Percentiles rank a stretch among this genome's conserved stretches.
phyloP scores from a whole-genome alignment of 345 rosid species.

The Lepidium sativum region DNA sequence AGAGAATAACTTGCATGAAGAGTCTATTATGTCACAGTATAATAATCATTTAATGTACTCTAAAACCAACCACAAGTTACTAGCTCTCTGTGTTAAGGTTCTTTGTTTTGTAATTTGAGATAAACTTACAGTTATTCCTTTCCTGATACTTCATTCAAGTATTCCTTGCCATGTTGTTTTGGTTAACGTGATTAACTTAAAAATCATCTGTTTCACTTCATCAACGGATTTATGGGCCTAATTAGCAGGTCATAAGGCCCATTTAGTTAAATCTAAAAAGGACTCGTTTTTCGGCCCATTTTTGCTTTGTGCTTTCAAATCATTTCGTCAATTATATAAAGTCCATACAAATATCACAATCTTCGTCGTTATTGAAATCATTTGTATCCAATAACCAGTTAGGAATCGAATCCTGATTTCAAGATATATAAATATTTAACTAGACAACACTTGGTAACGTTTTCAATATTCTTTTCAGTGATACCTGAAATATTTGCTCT shows the following conservation, averaged over 20 bases:
- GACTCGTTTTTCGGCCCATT: neutral
- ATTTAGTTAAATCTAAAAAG: neutral
- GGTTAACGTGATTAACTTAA: too few species aligned
- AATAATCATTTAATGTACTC: neutral
- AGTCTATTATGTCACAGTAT: neutral
- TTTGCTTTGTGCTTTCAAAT: neutral
- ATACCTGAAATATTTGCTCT: neutral
- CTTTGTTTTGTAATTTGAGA: slow-evolving; percentile 17
- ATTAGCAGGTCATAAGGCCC: neutral
- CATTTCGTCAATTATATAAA: too few species aligned
- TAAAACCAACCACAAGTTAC: neutral
- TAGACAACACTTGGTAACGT: neutral
- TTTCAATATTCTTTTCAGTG: neutral
- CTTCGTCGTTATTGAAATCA: neutral
- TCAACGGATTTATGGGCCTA: neutral
- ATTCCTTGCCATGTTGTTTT: slow-evolving; percentile 1
- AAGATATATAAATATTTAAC: neutral
- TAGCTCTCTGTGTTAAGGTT: neutral
- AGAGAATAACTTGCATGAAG: slow-evolving; percentile 22
- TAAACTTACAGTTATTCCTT: slow-evolving; percentile 16
- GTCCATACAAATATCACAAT: neutral
- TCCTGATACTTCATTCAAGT: slow-evolving; percentile 19
- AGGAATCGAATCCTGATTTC: neutral
- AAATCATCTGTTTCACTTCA: too few species aligned
- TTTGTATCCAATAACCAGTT: neutral